Evolutionary conservation across 2,329 filamentous ascomycete species (phyloP).

Genomic region (Clonostachys chloroleuca): DNA sequence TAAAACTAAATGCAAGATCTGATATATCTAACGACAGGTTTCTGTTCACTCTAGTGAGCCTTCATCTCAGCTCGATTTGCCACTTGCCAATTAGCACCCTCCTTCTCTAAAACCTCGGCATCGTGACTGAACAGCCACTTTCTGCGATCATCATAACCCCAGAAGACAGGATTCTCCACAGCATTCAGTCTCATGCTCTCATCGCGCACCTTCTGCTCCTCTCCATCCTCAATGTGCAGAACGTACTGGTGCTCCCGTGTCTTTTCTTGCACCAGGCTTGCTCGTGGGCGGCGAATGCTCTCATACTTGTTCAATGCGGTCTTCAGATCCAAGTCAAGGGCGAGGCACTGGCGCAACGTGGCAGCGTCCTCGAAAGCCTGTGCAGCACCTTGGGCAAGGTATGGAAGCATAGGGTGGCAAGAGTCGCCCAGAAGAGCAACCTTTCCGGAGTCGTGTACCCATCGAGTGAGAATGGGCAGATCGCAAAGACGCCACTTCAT

Average conservation of each 20-base stretch:
- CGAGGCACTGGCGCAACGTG: constrained; percentile 34
- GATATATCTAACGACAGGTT: neutral
- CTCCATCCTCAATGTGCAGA: constrained; percentile 54
- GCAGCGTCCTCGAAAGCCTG: constrained; percentile 65
- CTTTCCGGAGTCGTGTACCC: constrained; percentile 19
- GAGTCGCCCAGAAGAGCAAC: constrained; percentile 43
- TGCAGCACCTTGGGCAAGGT: constrained; percentile 63
- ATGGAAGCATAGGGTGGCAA: constrained; percentile 61
- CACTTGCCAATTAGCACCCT: constrained; percentile 5
- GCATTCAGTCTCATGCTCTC: constrained; percentile 5
- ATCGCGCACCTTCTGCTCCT: constrained; percentile 48
- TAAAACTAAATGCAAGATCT: no score
- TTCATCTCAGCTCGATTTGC: neutral
- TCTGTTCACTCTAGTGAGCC: neutral
- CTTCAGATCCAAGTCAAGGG: constrained; percentile 1
- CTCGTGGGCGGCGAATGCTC: constrained; percentile 8
- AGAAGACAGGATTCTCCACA: constrained; percentile 7
- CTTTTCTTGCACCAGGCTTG: constrained; percentile 9
- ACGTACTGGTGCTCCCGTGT: constrained; percentile 41
- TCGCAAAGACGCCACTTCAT: constrained; percentile 43
- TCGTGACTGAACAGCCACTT: constrained; percentile 8
- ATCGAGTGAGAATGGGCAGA: constrained; percentile 41
- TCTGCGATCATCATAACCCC: constrained; percentile 6
- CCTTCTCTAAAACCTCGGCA: constrained; percentile 4
- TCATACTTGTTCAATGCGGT: constrained; percentile 6